Evolutionary conservation across 208 protist genomes (phyloP).

Genomic region (Lotmaria passim): DNA sequence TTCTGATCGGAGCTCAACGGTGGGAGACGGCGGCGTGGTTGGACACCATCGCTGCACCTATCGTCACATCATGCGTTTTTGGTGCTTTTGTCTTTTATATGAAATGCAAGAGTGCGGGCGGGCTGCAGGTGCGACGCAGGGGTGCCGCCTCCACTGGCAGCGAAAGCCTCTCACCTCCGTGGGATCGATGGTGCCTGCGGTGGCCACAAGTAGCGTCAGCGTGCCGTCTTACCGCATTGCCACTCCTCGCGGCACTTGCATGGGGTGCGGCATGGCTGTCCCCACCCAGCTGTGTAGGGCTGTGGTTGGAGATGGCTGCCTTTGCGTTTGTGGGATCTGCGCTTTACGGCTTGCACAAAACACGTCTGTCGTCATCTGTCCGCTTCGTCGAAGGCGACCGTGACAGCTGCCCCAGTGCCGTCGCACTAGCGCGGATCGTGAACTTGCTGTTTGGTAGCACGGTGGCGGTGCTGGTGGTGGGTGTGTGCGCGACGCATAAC

Average conservation of each 20-base stretch:
- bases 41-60: conserved; percentile 28
- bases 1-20: conserved; percentile 22
- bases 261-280: conserved; percentile 24
- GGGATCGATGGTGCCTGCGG: neutral
- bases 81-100: conserved; percentile 14
- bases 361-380: neutral
- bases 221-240: conserved; percentile 1
- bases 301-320: conserved; percentile 27
- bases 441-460: neutral
- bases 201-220: neutral
- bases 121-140: conserved; percentile 4
- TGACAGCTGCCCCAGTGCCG: neutral
- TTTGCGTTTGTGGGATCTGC: conserved; percentile 13
- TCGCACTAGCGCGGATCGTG: neutral
- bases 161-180: neutral
- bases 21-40: conserved; percentile 14
- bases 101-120: neutral
- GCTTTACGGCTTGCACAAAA: neutral
- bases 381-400: neutral
- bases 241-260: conserved; percentile 14
- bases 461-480: conserved; percentile 1
- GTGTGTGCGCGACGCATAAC: conserved; percentile 19
- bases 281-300: conserved; percentile 18
- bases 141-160: too few species aligned
- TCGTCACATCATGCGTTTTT: too few species aligned